Evolutionary conservation across 495 filamentous ascomycete genomes (phyloP).

Genomic region (Usnea hakonensis): DNA sequence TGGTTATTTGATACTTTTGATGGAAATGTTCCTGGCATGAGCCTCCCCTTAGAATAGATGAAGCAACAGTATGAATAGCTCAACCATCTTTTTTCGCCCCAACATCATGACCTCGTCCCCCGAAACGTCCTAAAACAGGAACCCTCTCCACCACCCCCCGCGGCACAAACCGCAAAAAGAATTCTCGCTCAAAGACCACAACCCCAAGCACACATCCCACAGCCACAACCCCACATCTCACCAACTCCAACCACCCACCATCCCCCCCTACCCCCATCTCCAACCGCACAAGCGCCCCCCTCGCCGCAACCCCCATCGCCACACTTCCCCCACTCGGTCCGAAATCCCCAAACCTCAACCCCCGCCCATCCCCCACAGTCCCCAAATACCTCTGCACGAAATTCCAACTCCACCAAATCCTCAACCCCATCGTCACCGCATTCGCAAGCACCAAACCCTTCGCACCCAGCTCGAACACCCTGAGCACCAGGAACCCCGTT

Average conservation of each 20-base stretch:
- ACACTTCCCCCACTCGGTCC: conserved; percentile 32
- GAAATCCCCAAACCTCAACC: conserved; percentile 24
- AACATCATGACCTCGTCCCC: no score
- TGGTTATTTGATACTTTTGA: not conserved
- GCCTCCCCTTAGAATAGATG: not conserved
- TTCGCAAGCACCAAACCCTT: conserved; percentile 78
- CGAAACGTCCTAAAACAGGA: not conserved
- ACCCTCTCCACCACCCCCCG: not conserved
- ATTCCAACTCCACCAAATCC: conserved; percentile 67
- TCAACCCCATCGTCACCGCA: conserved; percentile 72
- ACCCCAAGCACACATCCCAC: conserved; percentile 45
- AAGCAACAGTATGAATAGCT: not conserved
- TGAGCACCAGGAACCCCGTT: conserved; percentile 63
- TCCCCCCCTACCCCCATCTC: conserved; percentile 25
- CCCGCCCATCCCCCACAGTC: conserved; percentile 28
- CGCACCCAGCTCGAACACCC: conserved; percentile 59
- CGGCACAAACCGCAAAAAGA: conserved; percentile 1
- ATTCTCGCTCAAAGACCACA: conserved; percentile 33
- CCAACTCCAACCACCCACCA: conserved; percentile 36
- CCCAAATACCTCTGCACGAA: conserved; percentile 65
- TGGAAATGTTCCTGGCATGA: not conserved
- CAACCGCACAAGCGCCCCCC: conserved; percentile 21
- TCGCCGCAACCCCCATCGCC: conserved; percentile 29
- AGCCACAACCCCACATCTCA: conserved; percentile 44
- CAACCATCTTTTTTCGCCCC: not conserved